These are phyloP conservation scores for Anaeramoeba flamelloides DNA, from an alignment of 78 protist species.

Conservation along the genomic window DNA sequence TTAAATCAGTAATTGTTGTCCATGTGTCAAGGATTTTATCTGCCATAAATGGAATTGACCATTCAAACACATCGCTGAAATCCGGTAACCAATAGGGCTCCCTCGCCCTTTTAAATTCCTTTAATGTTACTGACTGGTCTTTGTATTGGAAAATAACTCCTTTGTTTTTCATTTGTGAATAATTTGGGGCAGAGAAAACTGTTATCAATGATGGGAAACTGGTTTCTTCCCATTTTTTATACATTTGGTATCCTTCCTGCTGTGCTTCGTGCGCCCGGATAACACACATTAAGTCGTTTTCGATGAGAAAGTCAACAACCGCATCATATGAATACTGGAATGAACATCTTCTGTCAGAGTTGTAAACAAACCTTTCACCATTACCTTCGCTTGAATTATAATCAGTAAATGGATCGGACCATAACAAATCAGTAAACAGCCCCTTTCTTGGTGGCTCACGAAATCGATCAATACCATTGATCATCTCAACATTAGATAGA, in stretches of 20 bases:
- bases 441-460: constrained; percentile 87
- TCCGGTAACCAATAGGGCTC: constrained; percentile 96
- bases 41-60: constrained; percentile 95
- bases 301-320: constrained; percentile 61
- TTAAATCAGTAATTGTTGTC: too few species aligned
- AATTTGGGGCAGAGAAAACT: constrained; percentile 94
- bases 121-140: too few species aligned
- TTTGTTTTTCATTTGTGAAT: constrained; percentile 85
- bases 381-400: too few species aligned
- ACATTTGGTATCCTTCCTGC: constrained; percentile 56
- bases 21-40: too few species aligned
- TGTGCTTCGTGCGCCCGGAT: constrained; percentile 98
- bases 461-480: constrained; percentile 68
- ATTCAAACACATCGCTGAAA: constrained; percentile 88
- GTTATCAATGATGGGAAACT: constrained; percentile 94
- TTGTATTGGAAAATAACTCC: too few species aligned
- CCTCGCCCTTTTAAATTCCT: too few species aligned
- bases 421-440: constrained; percentile 75
- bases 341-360: constrained; percentile 78
- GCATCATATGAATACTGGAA: constrained; percentile 50
- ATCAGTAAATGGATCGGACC: constrained; percentile 96
- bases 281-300: constrained; percentile 68
- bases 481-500: constrained; percentile 44
- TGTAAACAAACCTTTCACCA: constrained; percentile 37
- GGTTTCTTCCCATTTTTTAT: too few species aligned